Evolutionary conservation across 305 asterid species (phyloP).

Genomic region (Solanum hybrid): DNA sequence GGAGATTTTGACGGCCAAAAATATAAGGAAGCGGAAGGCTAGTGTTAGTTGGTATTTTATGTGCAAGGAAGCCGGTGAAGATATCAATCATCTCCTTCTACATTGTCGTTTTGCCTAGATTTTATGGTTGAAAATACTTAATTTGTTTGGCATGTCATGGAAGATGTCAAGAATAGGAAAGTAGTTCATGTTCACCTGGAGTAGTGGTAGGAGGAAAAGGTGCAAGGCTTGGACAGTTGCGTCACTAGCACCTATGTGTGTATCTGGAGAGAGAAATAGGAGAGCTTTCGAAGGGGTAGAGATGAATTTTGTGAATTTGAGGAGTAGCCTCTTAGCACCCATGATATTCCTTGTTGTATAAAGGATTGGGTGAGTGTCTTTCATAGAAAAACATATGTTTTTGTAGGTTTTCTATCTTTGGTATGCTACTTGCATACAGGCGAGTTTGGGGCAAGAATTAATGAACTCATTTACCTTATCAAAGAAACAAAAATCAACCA

Average conservation of each 20-base stretch:
- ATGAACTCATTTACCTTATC: neutral
- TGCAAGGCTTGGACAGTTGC: neutral
- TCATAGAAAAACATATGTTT: neutral
- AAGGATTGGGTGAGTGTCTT: neutral
- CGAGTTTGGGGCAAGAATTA: neutral
- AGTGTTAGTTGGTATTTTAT: neutral
- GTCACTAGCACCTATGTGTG: neutral
- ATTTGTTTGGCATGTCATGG: neutral
- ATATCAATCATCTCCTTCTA: slow-evolving; percentile 2
- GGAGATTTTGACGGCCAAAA: neutral
- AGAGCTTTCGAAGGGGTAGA: neutral
- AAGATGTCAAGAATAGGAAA: neutral
- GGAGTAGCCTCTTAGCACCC: neutral
- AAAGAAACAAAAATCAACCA: neutral
- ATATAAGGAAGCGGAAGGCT: neutral
- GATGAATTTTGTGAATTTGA: neutral
- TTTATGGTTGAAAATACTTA: neutral
- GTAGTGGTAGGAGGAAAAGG: neutral
- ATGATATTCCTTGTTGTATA: neutral
- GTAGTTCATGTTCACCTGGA: neutral
- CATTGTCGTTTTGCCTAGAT: neutral
- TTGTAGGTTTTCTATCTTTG: neutral
- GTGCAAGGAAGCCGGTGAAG: neutral
- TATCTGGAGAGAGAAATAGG: neutral
- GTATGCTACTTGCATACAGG: neutral